These are phyloP conservation scores for Globisporangium irregulare DNA, from an alignment of 352 stramenopile species.

Conservation along the genomic window DNA sequence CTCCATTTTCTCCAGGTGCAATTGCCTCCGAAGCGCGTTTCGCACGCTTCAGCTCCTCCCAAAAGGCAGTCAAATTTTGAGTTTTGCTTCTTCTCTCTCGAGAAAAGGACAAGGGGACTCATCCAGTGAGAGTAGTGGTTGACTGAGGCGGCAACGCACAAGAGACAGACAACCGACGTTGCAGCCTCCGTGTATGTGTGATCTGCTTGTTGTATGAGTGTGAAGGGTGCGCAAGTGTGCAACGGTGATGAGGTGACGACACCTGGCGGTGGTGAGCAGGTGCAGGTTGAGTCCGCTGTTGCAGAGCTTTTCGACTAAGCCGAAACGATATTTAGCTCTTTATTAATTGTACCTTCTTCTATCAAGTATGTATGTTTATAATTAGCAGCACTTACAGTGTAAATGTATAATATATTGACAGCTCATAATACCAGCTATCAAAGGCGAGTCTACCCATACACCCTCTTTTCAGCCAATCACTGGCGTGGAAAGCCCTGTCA, in stretches of 20 bases:
- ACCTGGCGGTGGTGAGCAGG: not conserved
- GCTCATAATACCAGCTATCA: not conserved
- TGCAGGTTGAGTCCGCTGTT: not conserved
- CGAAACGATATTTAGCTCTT: not conserved
- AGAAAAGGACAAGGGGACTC: not conserved
- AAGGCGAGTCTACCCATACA: not conserved
- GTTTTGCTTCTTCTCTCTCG: not conserved
- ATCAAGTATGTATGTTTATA: not conserved
- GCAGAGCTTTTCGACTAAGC: slow-evolving; percentile 3
- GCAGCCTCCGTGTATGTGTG: not conserved
- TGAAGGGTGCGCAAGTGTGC: not conserved
- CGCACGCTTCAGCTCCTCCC: not conserved
- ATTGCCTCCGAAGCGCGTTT: not conserved
- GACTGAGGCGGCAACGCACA: not conserved
- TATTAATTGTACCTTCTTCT: not conserved
- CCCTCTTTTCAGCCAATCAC: not conserved
- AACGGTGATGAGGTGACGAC: slow-evolving; percentile 1
- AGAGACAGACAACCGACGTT: not conserved
- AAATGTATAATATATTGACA: not conserved
- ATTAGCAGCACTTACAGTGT: not conserved
- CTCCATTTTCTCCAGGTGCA: not conserved
- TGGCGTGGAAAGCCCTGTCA: not conserved
- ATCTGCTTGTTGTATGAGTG: not conserved
- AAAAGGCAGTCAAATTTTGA: not conserved
- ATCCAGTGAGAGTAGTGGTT: not conserved